These are phyloP conservation scores for Cornus suecica DNA, from an alignment of 148 eudicot species.

Conservation along the genomic window DNA sequence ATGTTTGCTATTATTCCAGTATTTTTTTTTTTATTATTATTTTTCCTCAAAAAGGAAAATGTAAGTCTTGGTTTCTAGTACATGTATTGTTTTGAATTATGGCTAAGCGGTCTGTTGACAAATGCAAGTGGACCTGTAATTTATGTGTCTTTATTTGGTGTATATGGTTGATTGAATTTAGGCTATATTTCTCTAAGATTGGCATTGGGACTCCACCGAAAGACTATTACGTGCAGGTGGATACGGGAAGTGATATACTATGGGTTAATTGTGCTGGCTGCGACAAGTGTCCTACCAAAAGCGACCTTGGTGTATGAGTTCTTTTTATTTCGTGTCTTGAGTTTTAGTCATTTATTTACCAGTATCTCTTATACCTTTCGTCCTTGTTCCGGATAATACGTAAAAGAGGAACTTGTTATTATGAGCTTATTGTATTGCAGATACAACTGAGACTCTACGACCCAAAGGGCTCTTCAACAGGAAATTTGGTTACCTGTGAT, in stretches of 20 bases:
- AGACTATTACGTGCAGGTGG: slow-evolving; percentile 78
- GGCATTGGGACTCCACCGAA: slow-evolving; percentile 69
- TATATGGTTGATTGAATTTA: slow-evolving; percentile 22
- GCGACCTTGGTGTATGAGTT: slow-evolving; percentile 64
- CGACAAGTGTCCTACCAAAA: slow-evolving; percentile 60
- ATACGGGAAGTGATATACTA: slow-evolving; percentile 87
- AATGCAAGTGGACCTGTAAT: too few species aligned
- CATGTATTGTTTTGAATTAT: too few species aligned
- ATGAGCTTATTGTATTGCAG: slow-evolving; percentile 29
- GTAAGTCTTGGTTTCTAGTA: too few species aligned
- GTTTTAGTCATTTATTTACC: neutral
- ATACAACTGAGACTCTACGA: slow-evolving; percentile 55
- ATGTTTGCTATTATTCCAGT: too few species aligned
- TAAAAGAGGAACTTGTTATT: neutral
- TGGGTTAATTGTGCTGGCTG: slow-evolving; percentile 87
- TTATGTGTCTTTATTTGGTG: neutral
- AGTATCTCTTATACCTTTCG: neutral
- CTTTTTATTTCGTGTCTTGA: slow-evolving; percentile 1
- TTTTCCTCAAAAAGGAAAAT: too few species aligned
- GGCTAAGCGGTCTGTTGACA: too few species aligned
- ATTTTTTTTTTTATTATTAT: too few species aligned
- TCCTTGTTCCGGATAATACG: neutral
- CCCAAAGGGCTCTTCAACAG: slow-evolving; percentile 55
- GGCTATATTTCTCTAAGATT: slow-evolving; percentile 73
- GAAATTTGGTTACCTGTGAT: slow-evolving; percentile 51